Evolutionary conservation across 2,329 filamentous ascomycete species (phyloP).

Genomic region (Trichophyton mentagrophytes): DNA sequence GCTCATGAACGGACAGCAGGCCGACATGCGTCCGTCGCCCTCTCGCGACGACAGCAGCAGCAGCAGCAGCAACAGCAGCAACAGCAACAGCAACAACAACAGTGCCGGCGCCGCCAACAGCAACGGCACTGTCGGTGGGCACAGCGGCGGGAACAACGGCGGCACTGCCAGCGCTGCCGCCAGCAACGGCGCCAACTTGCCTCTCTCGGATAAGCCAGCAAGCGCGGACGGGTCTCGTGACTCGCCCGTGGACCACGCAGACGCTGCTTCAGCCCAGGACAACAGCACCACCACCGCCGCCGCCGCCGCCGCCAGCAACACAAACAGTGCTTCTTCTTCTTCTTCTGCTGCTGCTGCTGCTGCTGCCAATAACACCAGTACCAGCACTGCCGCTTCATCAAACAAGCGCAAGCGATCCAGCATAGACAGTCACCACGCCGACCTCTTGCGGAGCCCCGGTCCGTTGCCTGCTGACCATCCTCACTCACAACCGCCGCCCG

Average conservation of each 20-base stretch:
- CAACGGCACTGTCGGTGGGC: neutral
- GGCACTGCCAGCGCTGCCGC: neutral
- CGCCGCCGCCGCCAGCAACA: neutral
- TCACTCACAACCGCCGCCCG: constrained; percentile 14
- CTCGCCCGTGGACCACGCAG: neutral
- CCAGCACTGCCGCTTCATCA: neutral
- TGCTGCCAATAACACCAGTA: neutral
- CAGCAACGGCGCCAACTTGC: constrained; percentile 1
- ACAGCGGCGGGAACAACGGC: neutral
- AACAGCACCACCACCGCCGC: neutral
- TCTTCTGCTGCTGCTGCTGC: neutral
- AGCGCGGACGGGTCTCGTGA: neutral
- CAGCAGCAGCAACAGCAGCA: neutral
- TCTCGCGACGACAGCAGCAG: neutral
- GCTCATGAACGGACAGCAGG: constrained; percentile 9
- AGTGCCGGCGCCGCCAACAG: neutral
- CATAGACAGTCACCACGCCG: constrained; percentile 41
- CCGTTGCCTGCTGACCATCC: constrained; percentile 25
- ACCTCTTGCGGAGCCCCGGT: constrained; percentile 26
- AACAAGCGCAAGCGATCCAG: constrained; percentile 54
- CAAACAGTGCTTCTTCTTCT: neutral
- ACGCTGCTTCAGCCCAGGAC: neutral
- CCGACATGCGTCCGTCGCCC: constrained; percentile 9
- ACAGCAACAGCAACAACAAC: neutral
- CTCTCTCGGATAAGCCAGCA: neutral